phyloP scores from a whole-genome alignment of 2,329 filamentous ascomycete genomes.

The Gliomastix tumulicola region DNA sequence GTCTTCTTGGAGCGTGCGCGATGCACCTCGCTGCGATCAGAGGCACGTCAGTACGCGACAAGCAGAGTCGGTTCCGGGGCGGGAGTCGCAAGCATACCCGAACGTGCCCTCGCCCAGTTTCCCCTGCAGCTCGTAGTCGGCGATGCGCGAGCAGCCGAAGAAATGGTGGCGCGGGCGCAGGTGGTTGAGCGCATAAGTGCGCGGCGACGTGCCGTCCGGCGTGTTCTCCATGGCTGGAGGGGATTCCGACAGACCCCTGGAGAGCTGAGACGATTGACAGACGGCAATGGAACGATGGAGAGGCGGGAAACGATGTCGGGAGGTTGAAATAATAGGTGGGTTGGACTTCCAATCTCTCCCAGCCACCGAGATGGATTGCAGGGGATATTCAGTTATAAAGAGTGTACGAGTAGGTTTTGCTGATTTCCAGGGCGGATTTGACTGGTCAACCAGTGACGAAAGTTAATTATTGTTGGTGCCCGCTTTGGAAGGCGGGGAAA shows the following conservation, averaged over 20 bases:
- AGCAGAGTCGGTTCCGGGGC: not conserved
- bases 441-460: too few species aligned
- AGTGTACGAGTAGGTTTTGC: too few species aligned
- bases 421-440: too few species aligned
- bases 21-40: constrained; percentile 75
- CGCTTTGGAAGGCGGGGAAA: too few species aligned
- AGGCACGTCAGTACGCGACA: too few species aligned
- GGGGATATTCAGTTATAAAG: too few species aligned
- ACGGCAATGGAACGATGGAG: too few species aligned
- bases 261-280: not conserved
- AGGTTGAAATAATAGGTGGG: too few species aligned
- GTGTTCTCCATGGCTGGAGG: constrained; percentile 17
- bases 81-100: constrained; percentile 58
- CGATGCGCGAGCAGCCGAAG: constrained; percentile 75
- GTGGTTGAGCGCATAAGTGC: constrained; percentile 49
- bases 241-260: constrained; percentile 13
- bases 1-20: constrained; percentile 74
- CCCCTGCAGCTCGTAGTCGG: constrained; percentile 70
- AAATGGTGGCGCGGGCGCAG: constrained; percentile 56
- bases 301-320: not conserved
- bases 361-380: too few species aligned
- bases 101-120: constrained; percentile 96
- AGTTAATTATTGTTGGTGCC: too few species aligned
- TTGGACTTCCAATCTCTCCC: too few species aligned
- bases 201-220: constrained; percentile 39